phyloP scores from a whole-genome alignment of 2,329 filamentous ascomycete genomes.

The Fusarium verticillioides region DNA sequence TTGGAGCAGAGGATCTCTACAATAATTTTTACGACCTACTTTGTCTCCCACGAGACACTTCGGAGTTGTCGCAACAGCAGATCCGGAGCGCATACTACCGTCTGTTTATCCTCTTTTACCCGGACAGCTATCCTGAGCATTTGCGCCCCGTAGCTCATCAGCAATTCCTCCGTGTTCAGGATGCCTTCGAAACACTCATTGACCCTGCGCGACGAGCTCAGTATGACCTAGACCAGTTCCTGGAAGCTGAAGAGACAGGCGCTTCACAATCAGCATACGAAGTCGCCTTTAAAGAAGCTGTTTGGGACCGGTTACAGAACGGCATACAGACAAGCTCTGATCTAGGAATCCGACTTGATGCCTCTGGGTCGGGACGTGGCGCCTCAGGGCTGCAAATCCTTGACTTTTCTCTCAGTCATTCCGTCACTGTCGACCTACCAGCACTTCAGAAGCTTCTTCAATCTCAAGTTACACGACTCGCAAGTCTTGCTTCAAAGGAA shows the following conservation, averaged over 20 bases:
- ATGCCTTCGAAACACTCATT: slow-evolving; percentile 61
- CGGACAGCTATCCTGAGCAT: slow-evolving; percentile 54
- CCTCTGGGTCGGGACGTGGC: slow-evolving; percentile 30
- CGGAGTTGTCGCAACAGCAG: slow-evolving; percentile 45
- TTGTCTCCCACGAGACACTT: slow-evolving; percentile 52
- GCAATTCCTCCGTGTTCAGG: slow-evolving; percentile 55
- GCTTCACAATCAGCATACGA: slow-evolving; percentile 31
- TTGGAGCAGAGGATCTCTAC: slow-evolving; percentile 21
- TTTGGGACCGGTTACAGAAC: slow-evolving; percentile 35
- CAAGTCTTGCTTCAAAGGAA: slow-evolving; percentile 34
- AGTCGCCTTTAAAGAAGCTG: slow-evolving; percentile 33
- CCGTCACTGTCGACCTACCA: slow-evolving; percentile 51
- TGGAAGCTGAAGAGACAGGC: slow-evolving; percentile 36
- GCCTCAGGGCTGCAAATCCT: slow-evolving; percentile 43
- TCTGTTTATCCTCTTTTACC: slow-evolving; percentile 57
- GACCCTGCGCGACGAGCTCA: slow-evolving; percentile 54
- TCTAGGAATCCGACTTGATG: slow-evolving; percentile 52
- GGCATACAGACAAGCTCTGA: slow-evolving; percentile 50
- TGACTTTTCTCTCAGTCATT: slow-evolving; percentile 55
- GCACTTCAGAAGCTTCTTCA: slow-evolving; percentile 45
- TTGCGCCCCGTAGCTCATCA: slow-evolving; percentile 52
- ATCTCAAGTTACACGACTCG: slow-evolving; percentile 38
- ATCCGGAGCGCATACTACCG: slow-evolving; percentile 59
- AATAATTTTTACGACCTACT: slow-evolving; percentile 58
- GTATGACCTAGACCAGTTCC: slow-evolving; percentile 52